Percentiles rank a stretch among this genome's conserved stretches.
These are phyloP conservation scores for Colletotrichum eleusines DNA, from an alignment of 2,329 filamentous ascomycete species.

Conservation along the genomic window DNA sequence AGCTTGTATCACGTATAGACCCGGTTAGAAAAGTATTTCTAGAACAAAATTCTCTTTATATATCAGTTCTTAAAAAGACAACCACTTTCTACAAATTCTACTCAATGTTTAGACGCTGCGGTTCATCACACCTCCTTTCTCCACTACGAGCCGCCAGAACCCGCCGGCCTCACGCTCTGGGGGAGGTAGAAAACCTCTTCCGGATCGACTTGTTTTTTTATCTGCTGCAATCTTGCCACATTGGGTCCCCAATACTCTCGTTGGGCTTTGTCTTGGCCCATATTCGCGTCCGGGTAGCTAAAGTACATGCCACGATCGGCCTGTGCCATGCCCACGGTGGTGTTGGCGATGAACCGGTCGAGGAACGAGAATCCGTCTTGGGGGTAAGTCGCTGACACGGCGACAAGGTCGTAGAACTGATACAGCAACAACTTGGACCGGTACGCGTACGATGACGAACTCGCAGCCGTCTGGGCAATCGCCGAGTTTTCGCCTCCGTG, in stretches of 20 bases:
- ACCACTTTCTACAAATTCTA: too few relatives aligned
- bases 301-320: slow-evolving; percentile 55
- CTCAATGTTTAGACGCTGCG: too few relatives aligned
- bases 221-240: slow-evolving; percentile 48
- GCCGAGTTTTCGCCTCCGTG: slow-evolving; percentile 53
- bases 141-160: neutral
- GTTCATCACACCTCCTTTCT: too few relatives aligned
- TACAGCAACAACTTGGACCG: slow-evolving; percentile 62
- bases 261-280: slow-evolving; percentile 51
- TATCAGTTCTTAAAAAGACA: too few relatives aligned
- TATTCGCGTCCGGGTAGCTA: slow-evolving; percentile 55
- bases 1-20: too few relatives aligned
- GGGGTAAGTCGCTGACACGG: slow-evolving; percentile 49
- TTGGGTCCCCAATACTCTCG: slow-evolving; percentile 53
- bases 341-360: slow-evolving; percentile 50
- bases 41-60: too few relatives aligned
- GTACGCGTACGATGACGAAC: slow-evolving; percentile 53
- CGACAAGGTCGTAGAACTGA: slow-evolving; percentile 58
- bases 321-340: slow-evolving; percentile 47
- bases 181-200: slow-evolving; percentile 56
- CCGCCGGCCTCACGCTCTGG: slow-evolving; percentile 48
- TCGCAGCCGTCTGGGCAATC: slow-evolving; percentile 45
- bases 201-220: slow-evolving; percentile 55
- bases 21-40: too few relatives aligned
- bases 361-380: slow-evolving; percentile 51